Evolutionary conservation across 225 moss, liverwort and hornwort species (phyloP).

Genomic region (Pleurozium schreberi): DNA sequence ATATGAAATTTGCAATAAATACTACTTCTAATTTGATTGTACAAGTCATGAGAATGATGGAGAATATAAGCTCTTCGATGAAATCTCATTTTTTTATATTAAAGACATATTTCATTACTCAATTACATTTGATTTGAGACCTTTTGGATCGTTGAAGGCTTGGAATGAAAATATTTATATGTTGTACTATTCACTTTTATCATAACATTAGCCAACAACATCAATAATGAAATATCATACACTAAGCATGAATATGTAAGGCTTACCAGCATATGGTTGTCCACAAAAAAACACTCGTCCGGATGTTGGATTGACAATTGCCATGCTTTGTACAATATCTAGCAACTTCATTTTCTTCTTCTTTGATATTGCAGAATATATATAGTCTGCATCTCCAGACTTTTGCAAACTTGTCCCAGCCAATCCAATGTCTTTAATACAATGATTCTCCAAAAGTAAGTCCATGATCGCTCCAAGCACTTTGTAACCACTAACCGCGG

Average conservation of each 20-base stretch:
- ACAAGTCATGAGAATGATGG: fast-evolving
- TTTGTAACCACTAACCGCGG: not conserved
- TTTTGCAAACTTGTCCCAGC: fast-evolving
- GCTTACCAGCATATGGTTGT: not conserved
- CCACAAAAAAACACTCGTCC: not conserved
- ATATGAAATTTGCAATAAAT: not conserved
- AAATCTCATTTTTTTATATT: fast-evolving
- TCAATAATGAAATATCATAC: too few species aligned
- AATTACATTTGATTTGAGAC: not conserved
- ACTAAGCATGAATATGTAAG: not conserved
- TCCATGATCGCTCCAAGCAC: not conserved
- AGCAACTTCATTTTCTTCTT: not conserved
- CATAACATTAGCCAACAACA: too few species aligned
- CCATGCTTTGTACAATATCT: not conserved
- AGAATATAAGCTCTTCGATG: not conserved
- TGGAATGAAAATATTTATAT: not conserved
- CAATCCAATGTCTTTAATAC: not conserved
- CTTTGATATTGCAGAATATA: not conserved
- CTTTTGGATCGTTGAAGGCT: not conserved
- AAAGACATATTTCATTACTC: not conserved
- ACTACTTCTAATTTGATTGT: not conserved
- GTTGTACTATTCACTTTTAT: too few species aligned
- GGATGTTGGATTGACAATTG: not conserved
- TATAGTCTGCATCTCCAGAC: not conserved
- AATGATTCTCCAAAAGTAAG: not conserved